Evolutionary conservation across 2,329 filamentous ascomycete genomes (phyloP).

Genomic region (Pseudovirgaria hyperparasitica): DNA sequence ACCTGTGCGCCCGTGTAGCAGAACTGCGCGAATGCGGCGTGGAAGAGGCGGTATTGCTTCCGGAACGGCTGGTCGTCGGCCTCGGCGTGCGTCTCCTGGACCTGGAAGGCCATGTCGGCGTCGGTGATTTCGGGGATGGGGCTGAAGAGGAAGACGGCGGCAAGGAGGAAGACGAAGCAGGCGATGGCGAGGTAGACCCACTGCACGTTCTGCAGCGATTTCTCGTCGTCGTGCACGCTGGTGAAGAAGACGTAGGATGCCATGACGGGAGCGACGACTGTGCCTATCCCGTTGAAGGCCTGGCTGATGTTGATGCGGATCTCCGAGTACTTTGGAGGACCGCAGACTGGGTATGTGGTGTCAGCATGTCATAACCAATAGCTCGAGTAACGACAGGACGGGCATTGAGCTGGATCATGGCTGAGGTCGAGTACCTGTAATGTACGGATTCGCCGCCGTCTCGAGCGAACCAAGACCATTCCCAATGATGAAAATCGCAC

Average conservation of each 20-base stretch:
- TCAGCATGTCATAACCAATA: constrained; percentile 2
- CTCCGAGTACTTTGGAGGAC: constrained; percentile 46
- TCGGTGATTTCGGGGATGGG: constrained; percentile 45
- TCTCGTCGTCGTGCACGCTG: constrained; percentile 33
- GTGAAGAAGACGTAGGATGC: constrained; percentile 51
- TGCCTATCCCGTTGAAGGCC: constrained; percentile 46
- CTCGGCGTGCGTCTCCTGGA: constrained; percentile 18
- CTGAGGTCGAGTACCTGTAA: constrained; percentile 9
- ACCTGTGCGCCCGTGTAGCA: constrained; percentile 68
- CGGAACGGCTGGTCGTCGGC: constrained; percentile 36
- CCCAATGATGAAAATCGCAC: constrained; percentile 43
- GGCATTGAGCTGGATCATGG: background rate
- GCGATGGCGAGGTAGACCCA: constrained; percentile 54
- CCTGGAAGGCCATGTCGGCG: constrained; percentile 47
- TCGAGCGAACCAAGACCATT: constrained; percentile 42
- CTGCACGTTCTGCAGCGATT: constrained; percentile 46
- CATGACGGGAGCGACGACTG: constrained; percentile 45
- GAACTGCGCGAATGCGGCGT: constrained; percentile 64
- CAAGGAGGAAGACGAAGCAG: constrained; percentile 44
- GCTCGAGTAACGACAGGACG: background rate
- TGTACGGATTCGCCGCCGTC: constrained; percentile 43
- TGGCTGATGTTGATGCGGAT: constrained; percentile 47
- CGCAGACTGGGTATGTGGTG: constrained; percentile 37
- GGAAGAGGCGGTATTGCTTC: constrained; percentile 60
- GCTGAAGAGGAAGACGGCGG: constrained; percentile 45